Evolutionary conservation across 768 basidiomycete genomes (phyloP).

Genomic region (Gymnopilus dilepis): DNA sequence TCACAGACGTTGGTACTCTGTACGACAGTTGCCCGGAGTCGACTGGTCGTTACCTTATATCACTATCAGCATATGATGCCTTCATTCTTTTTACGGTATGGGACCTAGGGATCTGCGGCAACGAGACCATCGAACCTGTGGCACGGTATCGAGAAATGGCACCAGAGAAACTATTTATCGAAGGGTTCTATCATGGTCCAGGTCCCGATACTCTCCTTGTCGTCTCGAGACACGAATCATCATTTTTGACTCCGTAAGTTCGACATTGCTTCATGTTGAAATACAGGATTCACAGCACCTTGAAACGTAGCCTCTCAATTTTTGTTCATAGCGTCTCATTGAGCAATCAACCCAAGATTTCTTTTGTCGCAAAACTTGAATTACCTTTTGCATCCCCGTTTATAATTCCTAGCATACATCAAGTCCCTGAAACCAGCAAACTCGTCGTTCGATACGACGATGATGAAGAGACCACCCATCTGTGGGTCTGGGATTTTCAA

Average conservation of each 20-base stretch:
- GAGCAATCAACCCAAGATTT: slow-evolving; percentile 5
- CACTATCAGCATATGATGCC: not conserved
- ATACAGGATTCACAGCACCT: too few species aligned
- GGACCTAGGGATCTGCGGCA: slow-evolving; percentile 9
- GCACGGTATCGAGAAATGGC: not conserved
- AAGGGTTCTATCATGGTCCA: too few species aligned
- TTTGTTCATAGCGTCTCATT: not conserved
- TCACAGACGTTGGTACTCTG: not conserved
- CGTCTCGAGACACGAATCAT: slow-evolving; percentile 6
- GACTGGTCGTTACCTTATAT: not conserved
- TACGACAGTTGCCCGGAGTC: not conserved
- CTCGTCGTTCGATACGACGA: too few species aligned
- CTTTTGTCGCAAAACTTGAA: slow-evolving; percentile 16
- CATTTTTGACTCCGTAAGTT: not conserved
- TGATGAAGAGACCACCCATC: too few species aligned
- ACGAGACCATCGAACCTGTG: not conserved
- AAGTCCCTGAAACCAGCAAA: too few species aligned
- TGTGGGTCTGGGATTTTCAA: too few species aligned
- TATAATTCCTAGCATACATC: slow-evolving; percentile 17
- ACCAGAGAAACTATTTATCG: too few species aligned
- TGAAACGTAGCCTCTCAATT: not conserved
- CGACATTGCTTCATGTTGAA: too few species aligned
- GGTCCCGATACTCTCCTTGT: too few species aligned
- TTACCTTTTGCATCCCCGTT: slow-evolving; percentile 6
- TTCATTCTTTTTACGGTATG: slow-evolving; percentile 6